phyloP scores from a whole-genome alignment of 2,329 filamentous ascomycete species.

The Geoglossum cookeanum region DNA sequence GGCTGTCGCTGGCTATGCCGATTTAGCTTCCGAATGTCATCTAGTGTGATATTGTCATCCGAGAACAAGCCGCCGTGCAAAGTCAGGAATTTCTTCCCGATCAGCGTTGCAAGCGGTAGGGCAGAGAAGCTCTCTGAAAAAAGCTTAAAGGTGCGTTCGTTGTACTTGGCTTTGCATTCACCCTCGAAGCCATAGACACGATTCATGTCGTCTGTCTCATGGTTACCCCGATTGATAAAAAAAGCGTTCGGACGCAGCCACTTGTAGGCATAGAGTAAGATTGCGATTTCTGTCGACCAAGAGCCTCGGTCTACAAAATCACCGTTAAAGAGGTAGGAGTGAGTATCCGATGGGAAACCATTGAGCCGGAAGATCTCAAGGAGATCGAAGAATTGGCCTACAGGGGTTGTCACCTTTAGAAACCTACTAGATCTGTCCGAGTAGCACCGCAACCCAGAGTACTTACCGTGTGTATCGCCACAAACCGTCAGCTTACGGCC shows the following conservation, averaged over 20 bases:
- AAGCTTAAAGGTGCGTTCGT: constrained; percentile 84
- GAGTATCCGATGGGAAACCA: constrained; percentile 64
- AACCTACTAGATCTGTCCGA: neutral
- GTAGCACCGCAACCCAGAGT: neutral
- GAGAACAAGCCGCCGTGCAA: constrained; percentile 93
- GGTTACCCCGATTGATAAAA: constrained; percentile 94
- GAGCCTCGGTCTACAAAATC: constrained; percentile 96
- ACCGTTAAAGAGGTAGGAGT: constrained; percentile 94
- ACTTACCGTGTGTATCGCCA: constrained; percentile 81
- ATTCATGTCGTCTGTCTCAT: constrained; percentile 99
- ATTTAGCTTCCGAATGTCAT: constrained; percentile 87
- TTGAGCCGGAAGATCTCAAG: constrained; percentile 92
- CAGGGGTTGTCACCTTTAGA: neutral
- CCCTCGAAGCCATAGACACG: constrained; percentile 95
- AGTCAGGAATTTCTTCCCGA: constrained; percentile 78
- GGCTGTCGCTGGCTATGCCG: constrained; percentile 82
- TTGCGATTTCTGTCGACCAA: constrained; percentile 93
- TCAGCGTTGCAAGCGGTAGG: constrained; percentile 73
- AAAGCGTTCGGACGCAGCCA: constrained; percentile 75
- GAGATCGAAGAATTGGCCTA: constrained; percentile 92
- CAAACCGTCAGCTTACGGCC: constrained; percentile 78
- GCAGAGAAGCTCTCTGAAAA: constrained; percentile 98
- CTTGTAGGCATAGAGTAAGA: constrained; percentile 91
- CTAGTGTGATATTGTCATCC: constrained; percentile 75
- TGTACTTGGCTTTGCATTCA: constrained; percentile 97